Conservation (phyloP, 495 filamentous ascomycete genomes). For the Neurospora sublineolata region DNA sequence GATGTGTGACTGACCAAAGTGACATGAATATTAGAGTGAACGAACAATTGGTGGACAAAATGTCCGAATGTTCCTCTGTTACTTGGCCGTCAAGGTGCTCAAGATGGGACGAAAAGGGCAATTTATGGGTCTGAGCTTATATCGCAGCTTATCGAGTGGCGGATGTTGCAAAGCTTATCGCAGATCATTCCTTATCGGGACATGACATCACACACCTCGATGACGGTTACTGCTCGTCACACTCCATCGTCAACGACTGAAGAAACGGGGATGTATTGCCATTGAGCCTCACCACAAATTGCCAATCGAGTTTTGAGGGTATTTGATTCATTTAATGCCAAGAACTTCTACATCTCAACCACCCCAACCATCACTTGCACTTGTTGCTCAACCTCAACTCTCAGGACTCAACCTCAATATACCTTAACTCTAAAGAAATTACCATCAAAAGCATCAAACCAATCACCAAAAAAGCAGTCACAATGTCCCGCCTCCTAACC, state of each 20-base stretch:
- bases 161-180: neutral
- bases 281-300: neutral
- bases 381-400: neutral
- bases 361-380: neutral
- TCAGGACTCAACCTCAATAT: accelerated
- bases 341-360: neutral
- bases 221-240: neutral
- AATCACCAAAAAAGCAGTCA: too few relatives aligned
- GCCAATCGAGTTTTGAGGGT: neutral
- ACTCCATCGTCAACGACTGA: neutral
- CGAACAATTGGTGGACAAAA: neutral
- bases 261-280: neutral
- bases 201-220: neutral
- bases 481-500: neutral
- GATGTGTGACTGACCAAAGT: neutral
- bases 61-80: neutral
- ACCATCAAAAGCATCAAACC: neutral
- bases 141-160: neutral
- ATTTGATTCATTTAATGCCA: neutral
- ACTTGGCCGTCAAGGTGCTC: neutral
- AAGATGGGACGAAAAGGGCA: neutral
- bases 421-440: neutral
- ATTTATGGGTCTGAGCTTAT: neutral
- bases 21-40: neutral
- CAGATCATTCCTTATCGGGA: neutral